Evolutionary conservation across 1,284 basidiomycete genomes (phyloP).

Genomic region (Agroathelia rolfsii): DNA sequence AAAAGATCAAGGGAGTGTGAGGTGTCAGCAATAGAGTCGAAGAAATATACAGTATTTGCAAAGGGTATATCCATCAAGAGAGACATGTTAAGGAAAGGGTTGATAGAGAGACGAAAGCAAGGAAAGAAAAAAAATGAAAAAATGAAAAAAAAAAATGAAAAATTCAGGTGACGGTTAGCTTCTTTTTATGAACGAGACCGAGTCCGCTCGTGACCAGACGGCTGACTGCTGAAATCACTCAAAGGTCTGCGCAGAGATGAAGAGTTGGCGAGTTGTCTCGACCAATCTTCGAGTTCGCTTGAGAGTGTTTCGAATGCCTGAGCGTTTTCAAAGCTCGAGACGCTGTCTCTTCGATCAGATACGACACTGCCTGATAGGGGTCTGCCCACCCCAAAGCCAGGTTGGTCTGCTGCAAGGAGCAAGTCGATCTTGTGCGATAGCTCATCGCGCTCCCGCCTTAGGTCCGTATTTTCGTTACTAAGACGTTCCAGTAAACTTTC

Average conservation of each 20-base stretch:
- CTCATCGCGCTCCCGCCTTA: slow-evolving; percentile 77
- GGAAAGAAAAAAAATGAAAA: slow-evolving; percentile 26
- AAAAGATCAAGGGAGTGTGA: too few relatives aligned
- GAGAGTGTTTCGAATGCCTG: slow-evolving; percentile 65
- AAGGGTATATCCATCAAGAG: too few relatives aligned
- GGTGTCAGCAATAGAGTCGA: too few relatives aligned
- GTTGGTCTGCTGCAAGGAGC: slow-evolving; percentile 76
- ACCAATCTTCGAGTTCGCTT: slow-evolving; percentile 76
- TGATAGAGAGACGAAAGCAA: slow-evolving; percentile 25
- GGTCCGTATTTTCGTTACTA: slow-evolving; percentile 63
- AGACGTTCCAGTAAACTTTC: slow-evolving; percentile 68
- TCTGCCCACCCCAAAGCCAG: slow-evolving; percentile 50
- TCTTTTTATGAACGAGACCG: slow-evolving; percentile 55
- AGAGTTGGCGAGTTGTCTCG: slow-evolving; percentile 66
- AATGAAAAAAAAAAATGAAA: slow-evolving; percentile 30
- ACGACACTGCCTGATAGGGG: slow-evolving; percentile 58
- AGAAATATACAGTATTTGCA: too few relatives aligned
- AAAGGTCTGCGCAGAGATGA: slow-evolving; percentile 62
- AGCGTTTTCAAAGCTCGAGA: slow-evolving; percentile 74
- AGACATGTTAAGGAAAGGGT: too few relatives aligned
- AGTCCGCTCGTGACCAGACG: slow-evolving; percentile 42
- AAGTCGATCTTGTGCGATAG: slow-evolving; percentile 80
- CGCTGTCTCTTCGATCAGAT: slow-evolving; percentile 56
- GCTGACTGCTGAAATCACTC: slow-evolving; percentile 52
- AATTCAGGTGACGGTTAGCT: slow-evolving; percentile 45